Conservation (phyloP, 495 filamentous ascomycete species). For the Thermochaetoides thermophila region DNA sequence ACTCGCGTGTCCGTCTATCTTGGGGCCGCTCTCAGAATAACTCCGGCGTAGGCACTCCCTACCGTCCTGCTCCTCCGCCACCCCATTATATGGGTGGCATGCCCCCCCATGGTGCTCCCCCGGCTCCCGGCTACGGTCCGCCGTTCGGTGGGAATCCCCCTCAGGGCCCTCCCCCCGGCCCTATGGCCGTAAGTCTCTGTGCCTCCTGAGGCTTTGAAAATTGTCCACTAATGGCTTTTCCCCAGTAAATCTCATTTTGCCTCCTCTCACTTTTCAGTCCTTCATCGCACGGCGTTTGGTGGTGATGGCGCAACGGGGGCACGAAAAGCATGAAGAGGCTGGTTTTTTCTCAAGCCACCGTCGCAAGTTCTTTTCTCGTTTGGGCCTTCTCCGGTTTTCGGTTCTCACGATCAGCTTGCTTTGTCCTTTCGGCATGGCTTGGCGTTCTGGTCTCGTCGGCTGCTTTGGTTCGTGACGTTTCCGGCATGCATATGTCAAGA, state of each 20-base stretch:
- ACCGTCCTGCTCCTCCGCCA: constrained; percentile 87
- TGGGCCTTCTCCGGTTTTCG: no score
- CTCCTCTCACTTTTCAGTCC: constrained; percentile 2
- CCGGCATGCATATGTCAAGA: constrained; percentile 3
- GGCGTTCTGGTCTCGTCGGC: no score
- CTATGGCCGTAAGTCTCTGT: constrained; percentile 13
- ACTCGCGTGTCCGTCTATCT: constrained; percentile 90
- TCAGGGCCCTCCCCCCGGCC: constrained; percentile 16
- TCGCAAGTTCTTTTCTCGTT: no score
- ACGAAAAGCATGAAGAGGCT: no score
- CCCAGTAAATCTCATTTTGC: constrained; percentile 6
- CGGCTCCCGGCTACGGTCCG: constrained; percentile 12
- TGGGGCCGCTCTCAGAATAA: constrained; percentile 99
- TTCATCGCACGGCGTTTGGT: constrained; percentile 10
- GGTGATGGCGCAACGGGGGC: no score
- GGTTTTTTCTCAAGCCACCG: no score
- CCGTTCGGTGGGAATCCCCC: constrained; percentile 16
- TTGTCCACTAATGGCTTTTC: no score
- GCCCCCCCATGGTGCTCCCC: constrained; percentile 15
- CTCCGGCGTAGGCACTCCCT: constrained; percentile 94
- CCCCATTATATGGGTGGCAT: constrained; percentile 45
- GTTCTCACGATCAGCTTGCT: no score
- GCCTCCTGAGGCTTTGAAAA: no score
- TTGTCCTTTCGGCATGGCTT: no score
- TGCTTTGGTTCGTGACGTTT: constrained; percentile 1